phyloP scores from a whole-genome alignment of 75 land plant genomes.

The Cupressus sempervirens region DNA sequence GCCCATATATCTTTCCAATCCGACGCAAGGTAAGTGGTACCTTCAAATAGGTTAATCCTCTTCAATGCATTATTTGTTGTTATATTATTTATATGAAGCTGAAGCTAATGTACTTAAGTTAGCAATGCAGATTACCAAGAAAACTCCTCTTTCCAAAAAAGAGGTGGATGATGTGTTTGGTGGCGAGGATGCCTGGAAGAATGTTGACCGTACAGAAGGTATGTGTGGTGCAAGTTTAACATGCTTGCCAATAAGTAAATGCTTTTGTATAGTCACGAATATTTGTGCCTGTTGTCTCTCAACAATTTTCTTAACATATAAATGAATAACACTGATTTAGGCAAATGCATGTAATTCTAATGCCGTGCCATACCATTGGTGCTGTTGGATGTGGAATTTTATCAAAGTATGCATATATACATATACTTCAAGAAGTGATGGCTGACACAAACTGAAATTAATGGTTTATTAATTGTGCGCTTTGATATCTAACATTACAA shows the following conservation, averaged over 20 bases:
- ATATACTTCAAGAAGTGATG: background rate
- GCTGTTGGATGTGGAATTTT: background rate
- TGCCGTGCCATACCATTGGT: background rate
- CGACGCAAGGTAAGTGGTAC: slow-evolving; percentile 35
- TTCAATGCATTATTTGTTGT: slow-evolving; percentile 7
- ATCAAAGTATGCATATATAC: background rate
- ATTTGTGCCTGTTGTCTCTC: background rate
- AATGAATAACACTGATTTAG: background rate
- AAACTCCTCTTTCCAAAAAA: slow-evolving; percentile 28
- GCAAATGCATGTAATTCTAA: background rate
- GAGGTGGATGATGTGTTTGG: slow-evolving; percentile 52
- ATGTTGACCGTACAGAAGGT: slow-evolving; percentile 46
- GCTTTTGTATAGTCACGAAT: background rate
- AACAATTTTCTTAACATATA: background rate
- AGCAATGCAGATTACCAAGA: slow-evolving; percentile 26
- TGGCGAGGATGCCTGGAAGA: slow-evolving; percentile 55
- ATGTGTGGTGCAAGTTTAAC: background rate
- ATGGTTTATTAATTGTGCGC: background rate
- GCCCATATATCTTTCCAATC: slow-evolving; percentile 38
- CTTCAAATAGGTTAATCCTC: background rate
- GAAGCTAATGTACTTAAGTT: background rate
- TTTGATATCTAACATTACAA: background rate
- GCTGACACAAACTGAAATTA: background rate
- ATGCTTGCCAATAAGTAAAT: background rate
- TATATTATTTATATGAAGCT: background rate